A percentile compares a stretch with the other conserved stretches of the same genome.
Evolutionary conservation across 768 basidiomycete genomes (phyloP).

Genomic region (Russula emetica): DNA sequence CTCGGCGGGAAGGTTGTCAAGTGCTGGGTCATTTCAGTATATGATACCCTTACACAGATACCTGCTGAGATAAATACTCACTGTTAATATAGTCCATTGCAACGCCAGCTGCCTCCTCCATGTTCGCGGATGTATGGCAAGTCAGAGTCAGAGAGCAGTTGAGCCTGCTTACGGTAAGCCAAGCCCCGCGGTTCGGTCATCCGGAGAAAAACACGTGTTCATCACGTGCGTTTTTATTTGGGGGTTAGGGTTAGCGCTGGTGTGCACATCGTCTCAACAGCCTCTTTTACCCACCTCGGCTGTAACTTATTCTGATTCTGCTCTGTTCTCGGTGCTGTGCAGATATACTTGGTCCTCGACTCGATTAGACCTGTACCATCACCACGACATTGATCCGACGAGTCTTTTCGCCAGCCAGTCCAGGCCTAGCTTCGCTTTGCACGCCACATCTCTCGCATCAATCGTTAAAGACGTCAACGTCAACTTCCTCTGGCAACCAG

Average conservation of each 20-base stretch:
- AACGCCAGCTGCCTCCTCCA: conserved; percentile 48
- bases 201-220: no score
- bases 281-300: background rate
- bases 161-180: no score
- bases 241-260: no score
- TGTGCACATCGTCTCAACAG: no score
- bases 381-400: conserved; percentile 30
- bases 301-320: background rate
- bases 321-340: conserved; percentile 9
- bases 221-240: no score
- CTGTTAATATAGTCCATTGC: conserved; percentile 49
- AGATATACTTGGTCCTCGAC: conserved; percentile 22
- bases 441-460: conserved; percentile 35
- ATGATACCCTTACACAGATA: background rate
- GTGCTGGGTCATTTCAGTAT: conserved; percentile 34
- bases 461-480: conserved; percentile 37
- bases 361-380: conserved; percentile 27
- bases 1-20: conserved; percentile 49
- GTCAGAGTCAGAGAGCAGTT: background rate
- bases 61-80: conserved; percentile 31
- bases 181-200: no score
- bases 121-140: conserved; percentile 7
- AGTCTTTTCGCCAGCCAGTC: conserved; percentile 34
- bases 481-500: conserved; percentile 38
- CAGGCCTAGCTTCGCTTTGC: conserved; percentile 25